Evolutionary conservation across 495 filamentous ascomycete genomes (phyloP).

Genomic region (Tirmania nivea): DNA sequence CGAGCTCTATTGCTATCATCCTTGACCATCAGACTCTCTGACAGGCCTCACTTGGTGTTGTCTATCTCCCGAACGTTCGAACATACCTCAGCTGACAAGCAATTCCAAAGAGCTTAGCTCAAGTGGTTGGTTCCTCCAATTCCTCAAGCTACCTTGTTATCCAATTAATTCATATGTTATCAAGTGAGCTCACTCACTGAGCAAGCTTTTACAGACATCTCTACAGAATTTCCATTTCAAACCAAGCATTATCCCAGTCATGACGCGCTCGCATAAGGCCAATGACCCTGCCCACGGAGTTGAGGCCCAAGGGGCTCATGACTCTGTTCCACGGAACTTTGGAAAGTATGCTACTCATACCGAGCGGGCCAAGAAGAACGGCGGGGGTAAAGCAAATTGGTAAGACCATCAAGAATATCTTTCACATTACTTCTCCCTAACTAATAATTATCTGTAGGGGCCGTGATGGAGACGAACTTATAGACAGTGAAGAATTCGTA

Average conservation of each 20-base stretch:
- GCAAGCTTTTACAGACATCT: too few species aligned
- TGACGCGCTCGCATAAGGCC: slow-evolving; percentile 88
- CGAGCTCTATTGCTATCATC: too few species aligned
- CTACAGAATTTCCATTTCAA: too few species aligned
- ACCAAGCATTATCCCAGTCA: slow-evolving; percentile 22
- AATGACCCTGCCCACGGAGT: slow-evolving; percentile 69
- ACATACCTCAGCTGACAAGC: too few species aligned
- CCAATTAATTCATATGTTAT: too few species aligned
- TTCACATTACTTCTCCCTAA: slow-evolving; percentile 1
- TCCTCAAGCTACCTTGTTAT: too few species aligned
- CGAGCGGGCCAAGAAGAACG: slow-evolving; percentile 91
- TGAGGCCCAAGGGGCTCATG: slow-evolving; percentile 41
- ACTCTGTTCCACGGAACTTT: slow-evolving; percentile 75
- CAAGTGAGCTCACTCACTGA: too few species aligned
- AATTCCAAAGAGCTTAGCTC: too few species aligned
- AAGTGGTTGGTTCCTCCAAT: too few species aligned
- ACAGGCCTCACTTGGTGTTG: too few species aligned
- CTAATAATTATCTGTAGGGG: slow-evolving; percentile 32
- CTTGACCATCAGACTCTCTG: too few species aligned
- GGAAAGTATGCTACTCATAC: slow-evolving; percentile 69
- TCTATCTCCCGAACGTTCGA: too few species aligned
- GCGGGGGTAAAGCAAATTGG: slow-evolving; percentile 86
- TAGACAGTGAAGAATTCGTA: slow-evolving; percentile 51
- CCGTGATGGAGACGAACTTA: slow-evolving; percentile 54
- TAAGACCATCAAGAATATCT: slow-evolving; percentile 25